Evolutionary conservation across 768 basidiomycete genomes (phyloP).

Genomic region (Mycena alexandri): DNA sequence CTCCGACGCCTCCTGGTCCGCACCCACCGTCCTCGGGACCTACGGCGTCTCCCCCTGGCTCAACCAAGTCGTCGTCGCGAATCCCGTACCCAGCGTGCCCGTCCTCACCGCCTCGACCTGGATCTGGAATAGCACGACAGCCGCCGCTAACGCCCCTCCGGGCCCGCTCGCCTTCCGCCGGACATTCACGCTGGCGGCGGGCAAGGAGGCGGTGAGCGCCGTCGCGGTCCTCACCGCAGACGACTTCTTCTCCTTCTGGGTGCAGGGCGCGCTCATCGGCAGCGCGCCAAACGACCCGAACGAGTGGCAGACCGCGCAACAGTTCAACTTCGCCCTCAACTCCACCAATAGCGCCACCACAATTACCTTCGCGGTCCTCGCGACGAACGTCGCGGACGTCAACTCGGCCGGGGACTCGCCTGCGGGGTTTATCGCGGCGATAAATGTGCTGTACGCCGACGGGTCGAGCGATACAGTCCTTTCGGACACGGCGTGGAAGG

Average conservation of each 20-base stretch:
- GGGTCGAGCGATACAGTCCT: slow-evolving; percentile 35
- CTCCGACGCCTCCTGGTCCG: slow-evolving; percentile 42
- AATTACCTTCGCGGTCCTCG: slow-evolving; percentile 41
- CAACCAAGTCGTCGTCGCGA: slow-evolving; percentile 39
- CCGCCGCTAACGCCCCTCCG: slow-evolving; percentile 37
- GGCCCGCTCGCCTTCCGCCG: slow-evolving; percentile 46
- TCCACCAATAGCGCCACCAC: neutral
- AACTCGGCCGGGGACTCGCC: slow-evolving; percentile 36
- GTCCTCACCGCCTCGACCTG: slow-evolving; percentile 41
- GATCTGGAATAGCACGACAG: slow-evolving; percentile 43
- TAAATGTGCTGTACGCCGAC: slow-evolving; percentile 42
- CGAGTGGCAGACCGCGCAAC: slow-evolving; percentile 42
- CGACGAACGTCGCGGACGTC: slow-evolving; percentile 40
- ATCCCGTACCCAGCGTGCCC: slow-evolving; percentile 27
- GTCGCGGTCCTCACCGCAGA: slow-evolving; percentile 45
- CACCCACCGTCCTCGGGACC: slow-evolving; percentile 34
- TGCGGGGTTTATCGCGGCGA: slow-evolving; percentile 43
- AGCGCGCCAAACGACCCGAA: slow-evolving; percentile 39
- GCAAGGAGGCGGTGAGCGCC: slow-evolving; percentile 41
- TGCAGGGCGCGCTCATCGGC: slow-evolving; percentile 43
- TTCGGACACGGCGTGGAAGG: slow-evolving; percentile 42
- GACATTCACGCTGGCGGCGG: slow-evolving; percentile 39
- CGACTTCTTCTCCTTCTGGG: slow-evolving; percentile 45
- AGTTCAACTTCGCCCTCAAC: slow-evolving; percentile 33
- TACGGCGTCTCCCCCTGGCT: slow-evolving; percentile 48